Conservation (phyloP, 495 filamentous ascomycete species). For the Aspergillus conjunctus region DNA sequence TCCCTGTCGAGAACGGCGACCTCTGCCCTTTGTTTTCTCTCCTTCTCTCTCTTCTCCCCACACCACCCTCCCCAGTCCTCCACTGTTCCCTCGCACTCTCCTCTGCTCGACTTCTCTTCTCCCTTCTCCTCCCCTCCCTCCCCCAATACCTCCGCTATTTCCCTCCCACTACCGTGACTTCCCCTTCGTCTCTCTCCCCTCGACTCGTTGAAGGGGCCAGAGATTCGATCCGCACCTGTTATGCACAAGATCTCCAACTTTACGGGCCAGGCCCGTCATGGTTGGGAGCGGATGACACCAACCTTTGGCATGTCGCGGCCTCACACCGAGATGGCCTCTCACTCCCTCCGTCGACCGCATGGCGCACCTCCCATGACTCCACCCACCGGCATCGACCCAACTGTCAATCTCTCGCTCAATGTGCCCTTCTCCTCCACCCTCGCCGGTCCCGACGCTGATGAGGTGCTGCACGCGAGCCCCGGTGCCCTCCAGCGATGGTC, state of each 20-base stretch:
- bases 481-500: constrained; percentile 87
- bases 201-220: constrained; percentile 46
- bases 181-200: constrained; percentile 41
- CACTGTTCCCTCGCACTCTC: constrained; percentile 11
- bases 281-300: constrained; percentile 87
- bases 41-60: background rate
- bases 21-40: constrained; percentile 8
- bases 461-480: constrained; percentile 85
- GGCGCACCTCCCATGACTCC: constrained; percentile 65
- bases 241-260: constrained; percentile 97
- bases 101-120: constrained; percentile 27
- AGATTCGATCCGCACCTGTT: constrained; percentile 38
- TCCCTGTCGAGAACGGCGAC: constrained; percentile 45
- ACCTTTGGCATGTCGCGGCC: constrained; percentile 78
- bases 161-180: constrained; percentile 31
- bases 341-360: constrained; percentile 69
- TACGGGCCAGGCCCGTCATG: constrained; percentile 78
- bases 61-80: constrained; percentile 18
- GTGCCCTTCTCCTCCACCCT: constrained; percentile 91
- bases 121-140: constrained; percentile 24
- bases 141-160: constrained; percentile 27
- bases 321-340: constrained; percentile 73
- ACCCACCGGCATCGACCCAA: constrained; percentile 64
- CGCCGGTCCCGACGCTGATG: constrained; percentile 84
- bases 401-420: constrained; percentile 85